Conservation (phyloP, 2,329 filamentous ascomycete species). For the Exophiala dermatitidis region DNA sequence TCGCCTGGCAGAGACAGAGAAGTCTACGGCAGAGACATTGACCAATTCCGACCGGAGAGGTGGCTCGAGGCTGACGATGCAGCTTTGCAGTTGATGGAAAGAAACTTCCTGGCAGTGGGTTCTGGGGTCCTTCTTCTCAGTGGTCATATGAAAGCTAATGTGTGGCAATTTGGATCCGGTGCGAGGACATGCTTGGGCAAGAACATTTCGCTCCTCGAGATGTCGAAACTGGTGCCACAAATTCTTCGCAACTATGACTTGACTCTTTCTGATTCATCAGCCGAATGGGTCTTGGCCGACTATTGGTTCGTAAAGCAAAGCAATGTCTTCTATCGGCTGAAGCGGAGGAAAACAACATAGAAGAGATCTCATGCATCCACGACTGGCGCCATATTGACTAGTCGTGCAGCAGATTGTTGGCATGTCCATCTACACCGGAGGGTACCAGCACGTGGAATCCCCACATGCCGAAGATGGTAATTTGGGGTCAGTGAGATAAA, state of each 20-base stretch:
- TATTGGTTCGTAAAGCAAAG: slow-evolving; percentile 46
- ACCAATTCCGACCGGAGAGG: slow-evolving; percentile 21
- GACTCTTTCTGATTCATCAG: slow-evolving; percentile 17
- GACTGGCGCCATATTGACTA: too few relatives aligned
- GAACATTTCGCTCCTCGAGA: slow-evolving; percentile 28
- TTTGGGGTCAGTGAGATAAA: too few relatives aligned
- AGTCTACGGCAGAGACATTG: slow-evolving; percentile 25
- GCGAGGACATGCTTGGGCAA: slow-evolving; percentile 38
- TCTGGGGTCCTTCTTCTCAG: neutral
- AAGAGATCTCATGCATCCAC: too few relatives aligned
- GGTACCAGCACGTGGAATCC: too few relatives aligned
- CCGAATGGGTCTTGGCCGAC: slow-evolving; percentile 24
- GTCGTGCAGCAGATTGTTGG: too few relatives aligned
- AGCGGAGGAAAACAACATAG: neutral
- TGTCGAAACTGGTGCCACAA: slow-evolving; percentile 27
- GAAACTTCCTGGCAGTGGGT: slow-evolving; percentile 31
- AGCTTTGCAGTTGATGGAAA: slow-evolving; percentile 24
- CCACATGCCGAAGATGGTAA: too few relatives aligned
- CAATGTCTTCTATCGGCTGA: neutral
- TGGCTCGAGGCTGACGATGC: slow-evolving; percentile 35
- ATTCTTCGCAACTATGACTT: slow-evolving; percentile 22
- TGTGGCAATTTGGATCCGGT: slow-evolving; percentile 43
- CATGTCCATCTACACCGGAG: too few relatives aligned
- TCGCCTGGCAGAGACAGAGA: slow-evolving; percentile 26
- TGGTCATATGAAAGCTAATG: neutral